A percentile compares a stretch with the other conserved stretches of the same genome.
Conservation (phyloP, 805 yeast genomes). For the Schwanniomyces yamadae region DNA sequence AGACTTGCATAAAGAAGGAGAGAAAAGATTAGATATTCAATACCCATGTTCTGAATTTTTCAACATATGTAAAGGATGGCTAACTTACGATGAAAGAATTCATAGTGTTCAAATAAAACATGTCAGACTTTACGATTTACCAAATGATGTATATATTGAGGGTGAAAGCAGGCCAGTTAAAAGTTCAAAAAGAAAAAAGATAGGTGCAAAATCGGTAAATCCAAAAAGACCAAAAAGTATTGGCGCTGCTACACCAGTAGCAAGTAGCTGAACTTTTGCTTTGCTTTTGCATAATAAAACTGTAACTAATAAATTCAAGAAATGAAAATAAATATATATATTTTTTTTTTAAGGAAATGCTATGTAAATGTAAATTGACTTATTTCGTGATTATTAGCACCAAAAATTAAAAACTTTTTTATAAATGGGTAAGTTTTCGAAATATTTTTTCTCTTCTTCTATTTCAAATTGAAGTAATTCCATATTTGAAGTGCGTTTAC, state of each 20-base stretch:
- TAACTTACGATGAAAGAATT: conserved; percentile 58
- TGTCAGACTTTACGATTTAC: conserved; percentile 67
- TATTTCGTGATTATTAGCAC: conserved; percentile 8
- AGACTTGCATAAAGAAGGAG: conserved; percentile 44
- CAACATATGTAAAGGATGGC: conserved; percentile 73
- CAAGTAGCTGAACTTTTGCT: conserved; percentile 16
- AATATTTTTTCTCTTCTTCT: conserved; percentile 34
- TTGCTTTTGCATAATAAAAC: too few species aligned
- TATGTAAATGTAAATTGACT: neutral
- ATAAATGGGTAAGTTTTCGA: conserved; percentile 7
- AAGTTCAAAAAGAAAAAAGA: conserved; percentile 41
- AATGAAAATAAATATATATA: too few species aligned
- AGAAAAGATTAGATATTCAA: conserved; percentile 69
- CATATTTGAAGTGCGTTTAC: conserved; percentile 36
- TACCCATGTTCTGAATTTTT: conserved; percentile 89
- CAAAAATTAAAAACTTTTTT: conserved; percentile 20
- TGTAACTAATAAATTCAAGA: too few species aligned
- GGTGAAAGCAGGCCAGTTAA: conserved; percentile 77
- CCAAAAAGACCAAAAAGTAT: conserved; percentile 25
- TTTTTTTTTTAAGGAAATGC: too few species aligned
- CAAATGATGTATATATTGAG: conserved; percentile 74
- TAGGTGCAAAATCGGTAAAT: conserved; percentile 11
- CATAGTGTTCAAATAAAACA: conserved; percentile 67
- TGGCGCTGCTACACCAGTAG: conserved; percentile 11
- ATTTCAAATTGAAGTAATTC: conserved; percentile 40